Evolutionary conservation across 2,329 filamentous ascomycete genomes (phyloP).

Genomic region (Dactylellina parvicollis): DNA sequence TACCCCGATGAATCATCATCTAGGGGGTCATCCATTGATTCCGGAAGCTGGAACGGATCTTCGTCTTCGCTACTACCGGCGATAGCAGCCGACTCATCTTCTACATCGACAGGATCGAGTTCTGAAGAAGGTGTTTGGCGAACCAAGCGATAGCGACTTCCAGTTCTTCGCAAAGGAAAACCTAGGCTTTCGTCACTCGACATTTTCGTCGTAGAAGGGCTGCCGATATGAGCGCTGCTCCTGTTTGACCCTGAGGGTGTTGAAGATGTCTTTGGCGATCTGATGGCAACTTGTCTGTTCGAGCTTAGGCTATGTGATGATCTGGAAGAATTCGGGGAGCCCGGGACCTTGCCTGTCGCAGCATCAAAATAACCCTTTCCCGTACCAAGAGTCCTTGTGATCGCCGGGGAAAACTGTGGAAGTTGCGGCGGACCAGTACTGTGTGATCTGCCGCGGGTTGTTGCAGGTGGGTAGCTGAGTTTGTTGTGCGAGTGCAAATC

Average conservation of each 20-base stretch:
- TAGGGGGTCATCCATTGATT: conserved; percentile 29
- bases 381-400: conserved; percentile 26
- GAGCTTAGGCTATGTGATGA: conserved; percentile 25
- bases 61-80: conserved; percentile 52
- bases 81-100: conserved; percentile 51
- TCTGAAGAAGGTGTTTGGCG: conserved; percentile 50
- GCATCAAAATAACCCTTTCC: conserved; percentile 45
- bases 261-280: conserved; percentile 37
- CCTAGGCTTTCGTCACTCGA: conserved; percentile 11
- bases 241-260: conserved; percentile 17
- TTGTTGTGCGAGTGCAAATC: conserved; percentile 17
- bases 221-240: conserved; percentile 9
- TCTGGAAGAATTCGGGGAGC: conserved; percentile 23
- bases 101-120: conserved; percentile 52
- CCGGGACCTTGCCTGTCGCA: conserved; percentile 3
- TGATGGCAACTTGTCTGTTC: conserved; percentile 12
- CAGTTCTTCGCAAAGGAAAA: conserved; percentile 22
- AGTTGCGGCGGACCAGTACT: conserved; percentile 47
- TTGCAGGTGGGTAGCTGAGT: conserved; percentile 29
- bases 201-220: conserved; percentile 8
- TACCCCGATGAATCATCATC: not conserved
- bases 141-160: conserved; percentile 40
- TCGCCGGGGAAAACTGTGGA: conserved; percentile 42
- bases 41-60: conserved; percentile 36
- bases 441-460: conserved; percentile 38